Conservation (phyloP, 495 filamentous ascomycete genomes). For the Neurospora hispaniola region DNA sequence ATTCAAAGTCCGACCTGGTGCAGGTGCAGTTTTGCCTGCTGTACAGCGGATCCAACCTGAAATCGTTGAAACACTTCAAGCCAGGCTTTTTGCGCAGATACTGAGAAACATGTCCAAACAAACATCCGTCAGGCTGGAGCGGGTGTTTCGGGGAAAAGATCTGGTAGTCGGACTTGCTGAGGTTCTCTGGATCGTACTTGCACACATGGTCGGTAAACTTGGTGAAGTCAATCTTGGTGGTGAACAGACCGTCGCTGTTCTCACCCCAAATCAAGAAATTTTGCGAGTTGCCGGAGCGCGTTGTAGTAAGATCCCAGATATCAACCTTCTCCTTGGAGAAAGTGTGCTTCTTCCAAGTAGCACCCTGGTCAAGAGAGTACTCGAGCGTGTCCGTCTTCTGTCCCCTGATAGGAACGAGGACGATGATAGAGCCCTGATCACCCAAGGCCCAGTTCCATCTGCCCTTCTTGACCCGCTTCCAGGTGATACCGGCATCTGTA, state of each 20-base stretch:
- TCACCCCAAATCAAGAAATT: slow-evolving; percentile 85
- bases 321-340: slow-evolving; percentile 61
- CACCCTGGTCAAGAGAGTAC: slow-evolving; percentile 73
- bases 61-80: slow-evolving; percentile 68
- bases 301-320: slow-evolving; percentile 70
- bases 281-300: slow-evolving; percentile 78
- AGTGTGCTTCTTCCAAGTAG: slow-evolving; percentile 59
- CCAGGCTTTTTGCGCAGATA: slow-evolving; percentile 80
- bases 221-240: slow-evolving; percentile 81
- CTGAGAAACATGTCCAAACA: slow-evolving; percentile 84
- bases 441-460: slow-evolving; percentile 87
- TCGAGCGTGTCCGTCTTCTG: slow-evolving; percentile 54
- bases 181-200: slow-evolving; percentile 52
- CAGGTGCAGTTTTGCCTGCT: slow-evolving; percentile 67
- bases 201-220: slow-evolving; percentile 61
- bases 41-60: slow-evolving; percentile 55
- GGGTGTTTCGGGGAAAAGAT: slow-evolving; percentile 81
- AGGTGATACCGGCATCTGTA: slow-evolving; percentile 74
- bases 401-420: slow-evolving; percentile 50
- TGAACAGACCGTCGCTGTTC: slow-evolving; percentile 43
- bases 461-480: slow-evolving; percentile 77
- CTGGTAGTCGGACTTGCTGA: slow-evolving; percentile 56
- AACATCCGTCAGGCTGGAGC: slow-evolving; percentile 58
- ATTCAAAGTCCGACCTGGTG: slow-evolving; percentile 81
- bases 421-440: slow-evolving; percentile 84